Base-by-base conservation (phyloP, 2,329 filamentous ascomycete species). In the Colletotrichum sp. region DNA sequence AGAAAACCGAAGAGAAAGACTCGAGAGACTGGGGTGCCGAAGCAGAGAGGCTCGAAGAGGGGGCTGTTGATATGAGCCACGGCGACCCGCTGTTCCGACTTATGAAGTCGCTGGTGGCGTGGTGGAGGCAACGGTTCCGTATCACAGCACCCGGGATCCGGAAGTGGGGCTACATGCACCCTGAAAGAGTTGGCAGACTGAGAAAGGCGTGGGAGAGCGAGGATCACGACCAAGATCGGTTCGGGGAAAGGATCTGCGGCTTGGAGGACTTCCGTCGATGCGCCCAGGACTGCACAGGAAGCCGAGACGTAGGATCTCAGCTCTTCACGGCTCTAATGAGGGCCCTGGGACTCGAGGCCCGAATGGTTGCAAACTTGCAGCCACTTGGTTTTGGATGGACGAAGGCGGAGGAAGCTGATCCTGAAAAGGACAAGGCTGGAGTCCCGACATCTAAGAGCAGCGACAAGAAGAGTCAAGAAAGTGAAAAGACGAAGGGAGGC, bases 371-470 rank as follows among this genome's bases (percentile, higher is more conserved):
- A 12, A 98, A 92, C 81, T 82, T 99, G 55, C 97, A 98, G 81
- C 94, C 96, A 1, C 85, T 95, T 26, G 97, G 97, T 0, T 98
- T 97, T 83, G 96, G 96, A 3, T 98, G 95, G 93, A 97, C 92
- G 76, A 97, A 96, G 82, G 85, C 90, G 13, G 97, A 99, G 83
- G 94, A 97, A 67, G 95, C 94, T 7, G 90, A 91, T 14, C 81
- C 83, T 3, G 89, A 89, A 78, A 90, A 86, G 78, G 83, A 84
- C 12, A 64, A 58, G 30, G 64, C 7, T 4, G 48, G 16, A 30
- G 4, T 26, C 24, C 21, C 59, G 14, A 48, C 36, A 3, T 32
- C 48, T 7, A 74, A 75, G 26, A 59, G 48, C 26, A 64, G 24
- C 67, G 73, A 77, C 18, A 78, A 79, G 43, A 67, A 36, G 71